Evolutionary conservation across 2,329 filamentous ascomycete genomes (phyloP), one percentile per base, ranked within the genome.

Genomic region (Fusarium bactridioides): DNA sequence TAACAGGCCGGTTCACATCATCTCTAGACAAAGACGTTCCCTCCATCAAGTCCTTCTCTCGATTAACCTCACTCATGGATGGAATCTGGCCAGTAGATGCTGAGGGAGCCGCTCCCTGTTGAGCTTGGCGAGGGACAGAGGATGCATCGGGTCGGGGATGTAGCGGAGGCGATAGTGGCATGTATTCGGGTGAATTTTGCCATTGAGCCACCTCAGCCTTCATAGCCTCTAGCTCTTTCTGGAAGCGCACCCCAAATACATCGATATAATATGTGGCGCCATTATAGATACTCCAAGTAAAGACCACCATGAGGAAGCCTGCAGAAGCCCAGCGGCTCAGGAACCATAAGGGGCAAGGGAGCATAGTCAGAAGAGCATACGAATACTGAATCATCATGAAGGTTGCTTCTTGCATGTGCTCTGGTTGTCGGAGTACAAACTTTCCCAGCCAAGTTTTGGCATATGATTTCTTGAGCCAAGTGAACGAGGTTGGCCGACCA

Each of bases 231-330:
- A 99, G 86, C 81, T 99, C 96, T 79, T 95, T 97, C 85, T 99
- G 94, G 86, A 99, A 98, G 5, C 95, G 90, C 77, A 93, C 97
- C 60, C 97, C 96, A 80, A 98, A 99, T 4, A 98, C 94, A 77
- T 99, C 96, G 78, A 99, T 98, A 82, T 99, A 99, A 82, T 93
- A 99, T 1, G 95, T 98, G 23, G 96, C 94, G 37, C 96, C 96
- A 76, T 99, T 99, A 84, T 98, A 97, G 62, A 98, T 92, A 76
- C 94, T 97, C 94, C 95, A 98, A 47, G 90, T 87, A 79, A 99
- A 98, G n/a, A 99, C 91, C 5, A 89, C 83, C 61, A 92, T 86
- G 50, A 99, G 86, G 82, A 98, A 99, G 0, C 81, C 74, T 5
- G 91, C 90, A 44, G 93, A 96, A 1, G 93, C 91, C 87, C 91